Evolutionary conservation across 2,329 filamentous ascomycete species (phyloP).

Genomic region (Lachnellula occidentalis): DNA sequence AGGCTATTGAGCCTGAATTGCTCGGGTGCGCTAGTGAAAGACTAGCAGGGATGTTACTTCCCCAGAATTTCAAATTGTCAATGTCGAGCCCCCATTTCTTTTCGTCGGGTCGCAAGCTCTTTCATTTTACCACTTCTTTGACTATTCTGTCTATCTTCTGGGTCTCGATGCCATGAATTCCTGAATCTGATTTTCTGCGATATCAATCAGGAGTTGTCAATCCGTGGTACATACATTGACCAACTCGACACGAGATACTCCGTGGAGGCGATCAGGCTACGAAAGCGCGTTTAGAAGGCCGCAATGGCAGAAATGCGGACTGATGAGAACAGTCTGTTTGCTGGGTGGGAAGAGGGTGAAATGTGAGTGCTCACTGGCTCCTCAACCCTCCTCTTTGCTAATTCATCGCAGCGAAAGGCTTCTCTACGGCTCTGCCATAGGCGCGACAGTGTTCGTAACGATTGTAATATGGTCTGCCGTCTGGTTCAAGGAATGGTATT

Average conservation of each 20-base stretch:
- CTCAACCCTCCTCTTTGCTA: not conserved
- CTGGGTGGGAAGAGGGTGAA: conserved; percentile 19
- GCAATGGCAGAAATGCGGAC: not conserved
- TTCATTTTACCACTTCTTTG: not conserved
- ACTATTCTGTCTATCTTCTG: not conserved
- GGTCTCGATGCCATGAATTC: not conserved
- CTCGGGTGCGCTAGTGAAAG: not conserved
- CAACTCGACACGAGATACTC: not conserved
- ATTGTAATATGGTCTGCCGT: conserved; percentile 20
- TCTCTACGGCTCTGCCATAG: conserved; percentile 16
- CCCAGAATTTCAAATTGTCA: conserved; percentile 18
- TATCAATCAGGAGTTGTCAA: not conserved
- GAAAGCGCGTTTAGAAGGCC: not conserved
- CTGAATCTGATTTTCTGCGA: not conserved
- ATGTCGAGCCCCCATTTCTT: conserved; percentile 1
- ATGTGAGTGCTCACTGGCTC: conserved; percentile 16
- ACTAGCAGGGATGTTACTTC: conserved; percentile 20
- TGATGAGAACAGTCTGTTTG: conserved; percentile 9
- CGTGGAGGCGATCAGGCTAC: not conserved
- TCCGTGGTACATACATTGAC: not conserved
- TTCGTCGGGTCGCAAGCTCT: not conserved
- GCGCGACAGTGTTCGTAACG: conserved; percentile 17
- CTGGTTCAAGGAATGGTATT: conserved; percentile 20
- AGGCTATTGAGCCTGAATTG: conserved; percentile 13
- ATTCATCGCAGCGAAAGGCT: conserved; percentile 16